phyloP scores from a whole-genome alignment of 305 asterid species.

The Fraxinus nigra region DNA sequence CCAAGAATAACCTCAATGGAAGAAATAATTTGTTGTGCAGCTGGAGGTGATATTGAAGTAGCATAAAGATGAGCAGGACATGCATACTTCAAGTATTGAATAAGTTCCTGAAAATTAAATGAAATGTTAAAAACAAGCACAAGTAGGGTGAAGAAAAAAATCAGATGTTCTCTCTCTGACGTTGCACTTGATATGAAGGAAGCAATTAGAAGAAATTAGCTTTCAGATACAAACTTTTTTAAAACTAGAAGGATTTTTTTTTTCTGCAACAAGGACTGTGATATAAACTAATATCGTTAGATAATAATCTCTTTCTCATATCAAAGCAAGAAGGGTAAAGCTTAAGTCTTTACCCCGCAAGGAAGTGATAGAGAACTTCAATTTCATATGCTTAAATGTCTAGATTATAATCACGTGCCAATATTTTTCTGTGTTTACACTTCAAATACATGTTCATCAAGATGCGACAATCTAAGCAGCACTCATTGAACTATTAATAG shows the following conservation, averaged over 20 bases:
- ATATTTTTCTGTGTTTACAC: not conserved
- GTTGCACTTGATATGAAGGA: not conserved
- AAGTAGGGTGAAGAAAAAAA: not conserved
- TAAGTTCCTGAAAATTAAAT: too few species aligned
- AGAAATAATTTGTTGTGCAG: too few species aligned
- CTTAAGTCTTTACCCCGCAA: not conserved
- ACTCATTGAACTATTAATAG: not conserved
- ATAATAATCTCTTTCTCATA: not conserved
- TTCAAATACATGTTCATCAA: not conserved
- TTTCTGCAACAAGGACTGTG: not conserved
- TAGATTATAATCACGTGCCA: not conserved
- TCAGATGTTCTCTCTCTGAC: not conserved
- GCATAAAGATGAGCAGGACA: too few species aligned
- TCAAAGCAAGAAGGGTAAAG: not conserved
- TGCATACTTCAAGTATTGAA: too few species aligned
- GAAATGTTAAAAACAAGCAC: slow-evolving; percentile 15
- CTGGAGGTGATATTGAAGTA: too few species aligned
- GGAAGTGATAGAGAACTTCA: not conserved
- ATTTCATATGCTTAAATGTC: not conserved
- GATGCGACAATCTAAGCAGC: not conserved
- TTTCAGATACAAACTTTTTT: not conserved
- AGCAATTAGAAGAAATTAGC: not conserved
- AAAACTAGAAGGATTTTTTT: not conserved
- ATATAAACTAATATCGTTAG: not conserved
- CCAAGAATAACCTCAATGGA: too few species aligned